Percentiles rank a stretch among this genome's conserved stretches.
phyloP scores from a whole-genome alignment of 768 basidiomycete genomes.

The Amanita phalloides region DNA sequence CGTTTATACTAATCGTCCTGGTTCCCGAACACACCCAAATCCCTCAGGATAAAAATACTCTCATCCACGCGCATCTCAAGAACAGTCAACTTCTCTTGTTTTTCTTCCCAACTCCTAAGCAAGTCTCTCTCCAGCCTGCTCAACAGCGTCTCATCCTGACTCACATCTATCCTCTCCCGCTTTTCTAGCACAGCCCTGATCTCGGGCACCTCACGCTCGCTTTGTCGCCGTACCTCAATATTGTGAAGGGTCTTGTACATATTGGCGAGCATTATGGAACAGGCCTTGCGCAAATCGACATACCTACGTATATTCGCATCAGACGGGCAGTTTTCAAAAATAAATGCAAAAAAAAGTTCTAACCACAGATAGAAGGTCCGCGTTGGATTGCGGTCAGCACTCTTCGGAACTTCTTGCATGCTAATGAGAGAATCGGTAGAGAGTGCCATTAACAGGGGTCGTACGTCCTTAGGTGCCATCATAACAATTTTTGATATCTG shows the following conservation, averaged over 20 bases:
- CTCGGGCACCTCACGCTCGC: conserved; percentile 58
- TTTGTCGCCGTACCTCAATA: conserved; percentile 58
- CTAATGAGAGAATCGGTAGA: conserved; percentile 77
- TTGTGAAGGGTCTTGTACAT: conserved; percentile 91
- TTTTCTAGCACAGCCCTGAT: conserved; percentile 72
- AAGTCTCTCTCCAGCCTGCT: conserved; percentile 69
- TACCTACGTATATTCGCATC: conserved; percentile 45
- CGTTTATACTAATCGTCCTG: conserved; percentile 31
- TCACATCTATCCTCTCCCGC: conserved; percentile 75
- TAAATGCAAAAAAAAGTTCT: conserved; percentile 7
- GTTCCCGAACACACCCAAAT: conserved; percentile 46
- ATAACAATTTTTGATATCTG: conserved; percentile 91
- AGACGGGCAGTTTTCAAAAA: conserved; percentile 2
- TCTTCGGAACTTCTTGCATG: conserved; percentile 88
- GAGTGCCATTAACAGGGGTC: conserved; percentile 69
- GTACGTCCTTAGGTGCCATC: conserved; percentile 83
- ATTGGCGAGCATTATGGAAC: conserved; percentile 61
- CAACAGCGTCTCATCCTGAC: conserved; percentile 59
- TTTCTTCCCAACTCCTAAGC: conserved; percentile 63
- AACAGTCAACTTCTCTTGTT: conserved; percentile 62
- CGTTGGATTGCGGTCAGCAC: conserved; percentile 80
- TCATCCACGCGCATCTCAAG: conserved; percentile 84
- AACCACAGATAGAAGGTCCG: conserved; percentile 91
- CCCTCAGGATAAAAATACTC: conserved; percentile 81
- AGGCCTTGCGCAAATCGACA: conserved; percentile 79